Evolutionary conservation across 768 basidiomycete species (phyloP), one percentile per base, ranked within the genome.

Genomic region (Austroboletus festivus): DNA sequence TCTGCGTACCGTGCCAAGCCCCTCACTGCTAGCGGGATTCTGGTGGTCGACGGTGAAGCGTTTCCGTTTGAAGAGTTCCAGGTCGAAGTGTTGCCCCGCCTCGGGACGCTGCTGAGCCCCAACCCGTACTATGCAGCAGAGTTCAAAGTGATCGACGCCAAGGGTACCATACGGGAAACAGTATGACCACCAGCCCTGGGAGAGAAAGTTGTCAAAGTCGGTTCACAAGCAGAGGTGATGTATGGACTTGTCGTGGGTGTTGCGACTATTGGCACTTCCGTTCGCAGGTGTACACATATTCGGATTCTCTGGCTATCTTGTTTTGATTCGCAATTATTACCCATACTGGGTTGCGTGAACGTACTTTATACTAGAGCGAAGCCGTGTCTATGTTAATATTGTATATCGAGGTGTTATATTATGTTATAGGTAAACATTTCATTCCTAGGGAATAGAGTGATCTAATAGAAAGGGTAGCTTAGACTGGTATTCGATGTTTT

Each of bases 41-140:
- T 93, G 16, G 72, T 85, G 13, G 73, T 94, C 16, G 92, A 94
- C 55, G 92, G 92, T 8, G 92, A 94, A 68, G 58, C 69, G 5
- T 85, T 79, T 57, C 86, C 86, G 10, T 86, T 87, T 54, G 75
- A 82, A 60, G 80, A 83, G 58, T 92, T 80, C 60, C 78, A 87
- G 55, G 81, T 93, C 3, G 88, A 92, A 64, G 82, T 86, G 10
- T 82, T 89, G 56, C 73, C 71, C n/a, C 76, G 78, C 12, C 64
- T 88, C 21, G 87, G 78, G 19, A 85, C 80, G 0, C 62, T 88
- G 23, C 67, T 89, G 11, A 88, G 86, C 57, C 79, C 79, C 22
- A 64, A 76, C 52, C 65, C 61, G 9, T 47, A 67, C 51, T 89
- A 85, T 53, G 80, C 77, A 12, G 74, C 75, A 0, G 75, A 82